Percentiles rank a stretch among this genome's conserved stretches.
phyloP scores from a whole-genome alignment of 352 stramenopile genomes.

The Pythium scleroteichum region DNA sequence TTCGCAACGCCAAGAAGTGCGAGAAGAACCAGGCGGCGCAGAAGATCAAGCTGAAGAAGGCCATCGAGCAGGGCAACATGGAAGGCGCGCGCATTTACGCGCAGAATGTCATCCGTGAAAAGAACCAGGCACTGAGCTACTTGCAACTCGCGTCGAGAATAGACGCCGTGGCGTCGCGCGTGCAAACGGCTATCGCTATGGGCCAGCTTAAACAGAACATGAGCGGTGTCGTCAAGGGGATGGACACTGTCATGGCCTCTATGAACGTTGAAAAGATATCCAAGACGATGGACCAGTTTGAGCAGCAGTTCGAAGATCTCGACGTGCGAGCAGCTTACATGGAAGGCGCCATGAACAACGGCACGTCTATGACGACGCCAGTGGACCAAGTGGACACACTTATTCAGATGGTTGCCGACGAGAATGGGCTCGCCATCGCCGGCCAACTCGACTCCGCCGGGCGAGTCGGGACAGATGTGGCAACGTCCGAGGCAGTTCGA shows the following conservation, averaged over 20 bases:
- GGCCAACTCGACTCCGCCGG: conserved; percentile 93
- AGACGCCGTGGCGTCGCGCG: conserved; percentile 94
- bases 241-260: conserved; percentile 95
- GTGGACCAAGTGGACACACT: conserved; percentile 97
- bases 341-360: conserved; percentile 97
- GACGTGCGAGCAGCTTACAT: conserved; percentile 98
- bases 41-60: conserved; percentile 97
- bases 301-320: conserved; percentile 99
- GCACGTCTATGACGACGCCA: conserved; percentile 94
- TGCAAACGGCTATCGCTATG: conserved; percentile 98
- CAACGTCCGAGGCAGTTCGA: conserved; percentile 58
- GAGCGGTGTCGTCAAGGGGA: conserved; percentile 95
- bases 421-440: conserved; percentile 95
- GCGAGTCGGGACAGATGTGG: conserved; percentile 78
- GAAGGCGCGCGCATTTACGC: conserved; percentile 98
- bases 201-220: conserved; percentile 94
- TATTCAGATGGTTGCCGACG: conserved; percentile 97
- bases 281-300: conserved; percentile 98
- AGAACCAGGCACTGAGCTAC: conserved; percentile 94
- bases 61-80: conserved; percentile 95
- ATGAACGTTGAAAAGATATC: conserved; percentile 99
- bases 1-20: conserved; percentile 95
- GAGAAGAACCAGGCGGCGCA: conserved; percentile 96
- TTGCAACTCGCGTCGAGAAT: conserved; percentile 95
- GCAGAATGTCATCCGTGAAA: conserved; percentile 87